Evolutionary conservation across 1,284 basidiomycete genomes (phyloP), one percentile per base, ranked within the genome.

Genomic region (Xerocomus nothofagi): DNA sequence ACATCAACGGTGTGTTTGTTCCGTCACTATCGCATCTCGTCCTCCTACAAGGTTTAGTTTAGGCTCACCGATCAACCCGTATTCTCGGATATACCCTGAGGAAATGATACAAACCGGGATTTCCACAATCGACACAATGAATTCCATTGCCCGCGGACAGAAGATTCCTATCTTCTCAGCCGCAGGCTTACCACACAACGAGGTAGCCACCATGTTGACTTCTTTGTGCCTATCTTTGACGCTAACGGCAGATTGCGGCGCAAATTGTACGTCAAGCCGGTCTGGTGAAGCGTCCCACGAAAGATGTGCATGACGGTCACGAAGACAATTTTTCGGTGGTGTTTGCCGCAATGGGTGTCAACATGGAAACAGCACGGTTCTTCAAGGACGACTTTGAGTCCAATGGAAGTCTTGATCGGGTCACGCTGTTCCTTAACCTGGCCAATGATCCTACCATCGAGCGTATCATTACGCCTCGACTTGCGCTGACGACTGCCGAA

Each of bases 101-200:
- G 96, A 99, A 77, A 99, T 99, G 97, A 99, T 99, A 61, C 97
- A 99, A 73, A 99, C 97, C 18, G 97, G 97, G 76, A 99, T 99
- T 69, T 98, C 96, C 33, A 99, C 97, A 29, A 98, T 98, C 68
- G 94, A 98, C 72, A 87, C 86, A 44, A 98, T 98, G 95, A 97
- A 99, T 77, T 97, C 96, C 55, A 99, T 99, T 69, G 97, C 97
- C 51, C 93, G 97, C 78, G 97, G 97, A 39, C 97, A 99, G 73
- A 99, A 99, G 84, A 99, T 99, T 58, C 97, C 97, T 55, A 99
- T 99, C 71, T 99, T 99, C 81, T 98, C 94, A 52, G 97, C 97
- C 39, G 93, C 97, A 51, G 96, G 97, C 83, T 78, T 99, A 50
- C 97, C 97, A 42, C 97, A 99, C 78, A 99, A 99, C 73, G 93